phyloP scores from a whole-genome alignment of 805 yeast species.

The Yamadazyma ubonensis region DNA sequence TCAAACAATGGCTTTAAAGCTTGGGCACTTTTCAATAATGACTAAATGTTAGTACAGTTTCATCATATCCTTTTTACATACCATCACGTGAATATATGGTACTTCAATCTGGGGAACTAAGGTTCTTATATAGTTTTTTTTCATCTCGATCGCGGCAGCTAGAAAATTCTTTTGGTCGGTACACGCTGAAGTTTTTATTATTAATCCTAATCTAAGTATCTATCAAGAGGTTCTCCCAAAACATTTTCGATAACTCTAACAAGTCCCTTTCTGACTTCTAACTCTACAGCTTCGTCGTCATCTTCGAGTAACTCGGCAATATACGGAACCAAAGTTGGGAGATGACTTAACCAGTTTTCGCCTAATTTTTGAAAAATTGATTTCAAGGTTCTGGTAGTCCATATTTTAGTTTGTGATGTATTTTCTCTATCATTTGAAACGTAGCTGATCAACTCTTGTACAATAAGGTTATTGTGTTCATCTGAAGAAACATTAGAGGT shows the following conservation, averaged over 20 bases:
- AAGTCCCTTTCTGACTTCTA: slow-evolving; percentile 85
- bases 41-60: slow-evolving; percentile 22
- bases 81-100: slow-evolving; percentile 9
- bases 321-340: slow-evolving; percentile 93
- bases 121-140: slow-evolving; percentile 11
- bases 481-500: slow-evolving; percentile 67
- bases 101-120: slow-evolving; percentile 2
- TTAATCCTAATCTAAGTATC: slow-evolving; percentile 52
- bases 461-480: slow-evolving; percentile 68
- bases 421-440: slow-evolving; percentile 52
- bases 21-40: slow-evolving; percentile 77
- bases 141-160: slow-evolving; percentile 8
- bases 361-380: slow-evolving; percentile 87
- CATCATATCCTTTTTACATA: slow-evolving; percentile 7
- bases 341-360: slow-evolving; percentile 85
- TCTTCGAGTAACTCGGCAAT: slow-evolving; percentile 95
- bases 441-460: slow-evolving; percentile 34
- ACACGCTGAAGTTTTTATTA: slow-evolving; percentile 6
- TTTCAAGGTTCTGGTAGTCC: slow-evolving; percentile 81
- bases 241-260: slow-evolving; percentile 90
- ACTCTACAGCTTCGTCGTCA: slow-evolving; percentile 88
- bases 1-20: slow-evolving; percentile 90
- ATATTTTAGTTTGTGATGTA: slow-evolving; percentile 67
- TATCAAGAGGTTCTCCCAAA: slow-evolving; percentile 91
- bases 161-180: slow-evolving; percentile 16